phyloP scores from a whole-genome alignment of 2,329 filamentous ascomycete species.

The Trichoderma aggressivum region DNA sequence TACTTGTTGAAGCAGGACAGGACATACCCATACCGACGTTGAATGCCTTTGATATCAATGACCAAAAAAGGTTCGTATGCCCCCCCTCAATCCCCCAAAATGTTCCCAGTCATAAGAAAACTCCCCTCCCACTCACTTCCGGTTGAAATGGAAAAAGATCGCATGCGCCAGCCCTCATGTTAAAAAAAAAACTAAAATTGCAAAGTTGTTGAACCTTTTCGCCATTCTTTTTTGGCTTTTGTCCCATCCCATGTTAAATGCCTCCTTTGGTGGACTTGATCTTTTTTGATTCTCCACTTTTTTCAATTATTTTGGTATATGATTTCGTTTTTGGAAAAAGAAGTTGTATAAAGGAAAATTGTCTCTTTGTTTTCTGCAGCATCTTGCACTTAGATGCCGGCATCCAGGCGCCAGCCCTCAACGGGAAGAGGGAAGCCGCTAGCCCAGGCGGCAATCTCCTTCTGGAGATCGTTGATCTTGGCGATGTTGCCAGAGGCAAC shows the following conservation, averaged over 20 bases:
- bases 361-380: neutral
- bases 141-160: constrained; percentile 20
- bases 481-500: constrained; percentile 72
- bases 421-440: constrained; percentile 89
- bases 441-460: constrained; percentile 88
- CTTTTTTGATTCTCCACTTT: constrained; percentile 14
- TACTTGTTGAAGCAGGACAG: constrained; percentile 22
- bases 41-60: constrained; percentile 16
- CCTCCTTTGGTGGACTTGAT: constrained; percentile 8
- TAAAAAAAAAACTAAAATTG: constrained; percentile 4
- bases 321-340: neutral
- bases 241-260: constrained; percentile 26
- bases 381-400: constrained; percentile 47
- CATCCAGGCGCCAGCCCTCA: constrained; percentile 64
- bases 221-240: constrained; percentile 17
- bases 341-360: neutral
- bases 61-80: constrained; percentile 1
- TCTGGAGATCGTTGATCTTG: constrained; percentile 80
- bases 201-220: constrained; percentile 29
- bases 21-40: constrained; percentile 19
- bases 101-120: constrained; percentile 18
- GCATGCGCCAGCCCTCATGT: constrained; percentile 24
- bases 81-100: neutral
- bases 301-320: constrained; percentile 16
- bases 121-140: constrained; percentile 20